Evolutionary conservation across 768 basidiomycete species (phyloP), one percentile per base, ranked within the genome.

Genomic region (Porpolomopsis calyptriformis): DNA sequence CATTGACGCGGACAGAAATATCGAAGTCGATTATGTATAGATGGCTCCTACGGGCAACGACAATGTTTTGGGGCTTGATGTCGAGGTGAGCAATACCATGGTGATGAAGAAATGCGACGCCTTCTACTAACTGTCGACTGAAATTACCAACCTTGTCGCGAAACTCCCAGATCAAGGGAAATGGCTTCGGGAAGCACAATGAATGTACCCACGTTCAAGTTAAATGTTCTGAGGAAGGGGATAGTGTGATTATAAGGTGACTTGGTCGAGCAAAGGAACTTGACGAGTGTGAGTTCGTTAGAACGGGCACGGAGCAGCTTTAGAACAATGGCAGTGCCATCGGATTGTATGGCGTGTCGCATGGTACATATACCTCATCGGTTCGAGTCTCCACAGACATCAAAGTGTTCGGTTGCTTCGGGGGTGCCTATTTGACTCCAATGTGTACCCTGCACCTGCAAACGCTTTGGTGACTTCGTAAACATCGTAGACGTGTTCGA

Each of bases 1-100:
- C 49, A 22, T 39, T 19, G 9, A 50, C 49, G 23, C 20, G 36
- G 31, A 47, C 25, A 37, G 49, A 26, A 22, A 47, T 29, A 35
- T 42, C 49, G 31, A 50, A 46, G 39, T 50, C 45, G 24, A 42
- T 51, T 19, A 87, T 82, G 67, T 87, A 85, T 52, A 87, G 66
- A 54, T 84, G 81, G 41, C 82, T 82, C 52, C 79, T 77, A 55
- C 83, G 65, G 35, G 80, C 82, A 16, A 86, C 65, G 40, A 87
- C 68, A 37, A 87, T 64, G 60, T 87, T 87, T 62, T 85, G 84
- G 3, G 85, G 85, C 63, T 87, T 87, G 65, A 87, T 85, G 52
- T 87, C 85, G 39, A 85, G 70, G 58, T 87, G 84, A 38, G 85
- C 87, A 56, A 87, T 79, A 56, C 84, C 80, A 53, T 87, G 85